These are phyloP conservation scores for Juncus effusus DNA, from an alignment of 176 grass and related monocot genomes.

Conservation along the genomic window DNA sequence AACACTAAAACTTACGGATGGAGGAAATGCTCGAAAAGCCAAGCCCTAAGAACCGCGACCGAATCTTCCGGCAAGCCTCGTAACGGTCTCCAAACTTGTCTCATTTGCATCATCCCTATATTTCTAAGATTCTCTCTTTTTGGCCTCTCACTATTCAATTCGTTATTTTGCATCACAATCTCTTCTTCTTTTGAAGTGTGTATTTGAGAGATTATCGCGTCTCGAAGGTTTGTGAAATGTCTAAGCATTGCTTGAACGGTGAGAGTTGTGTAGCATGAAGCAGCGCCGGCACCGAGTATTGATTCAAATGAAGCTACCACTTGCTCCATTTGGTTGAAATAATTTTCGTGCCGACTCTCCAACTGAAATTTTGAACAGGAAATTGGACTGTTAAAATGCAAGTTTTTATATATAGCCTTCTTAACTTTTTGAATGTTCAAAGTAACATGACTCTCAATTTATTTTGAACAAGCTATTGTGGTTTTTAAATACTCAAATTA, in stretches of 20 bases:
- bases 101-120: constrained; percentile 41
- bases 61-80: constrained; percentile 77
- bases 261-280: constrained; percentile 63
- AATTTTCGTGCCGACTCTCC: constrained; percentile 65
- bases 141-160: constrained; percentile 10
- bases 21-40: constrained; percentile 94
- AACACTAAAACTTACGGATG: constrained; percentile 59
- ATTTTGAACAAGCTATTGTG: no score
- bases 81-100: constrained; percentile 67
- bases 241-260: constrained; percentile 84
- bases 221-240: constrained; percentile 76
- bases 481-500: no score
- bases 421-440: no score
- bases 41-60: constrained; percentile 68
- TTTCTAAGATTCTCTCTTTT: constrained; percentile 40
- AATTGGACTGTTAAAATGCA: no score
- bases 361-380: constrained; percentile 41
- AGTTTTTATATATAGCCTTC: no score
- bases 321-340: constrained; percentile 59
- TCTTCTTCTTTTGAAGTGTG: constrained; percentile 28
- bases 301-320: constrained; percentile 68
- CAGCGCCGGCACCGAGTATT: constrained; percentile 40
- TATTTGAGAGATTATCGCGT: constrained; percentile 49
- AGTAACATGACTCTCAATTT: no score
- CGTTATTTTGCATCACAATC: neutral